These are phyloP conservation scores for Manihot esculenta DNA, from an alignment of 441 rosid species.

Conservation along the genomic window DNA sequence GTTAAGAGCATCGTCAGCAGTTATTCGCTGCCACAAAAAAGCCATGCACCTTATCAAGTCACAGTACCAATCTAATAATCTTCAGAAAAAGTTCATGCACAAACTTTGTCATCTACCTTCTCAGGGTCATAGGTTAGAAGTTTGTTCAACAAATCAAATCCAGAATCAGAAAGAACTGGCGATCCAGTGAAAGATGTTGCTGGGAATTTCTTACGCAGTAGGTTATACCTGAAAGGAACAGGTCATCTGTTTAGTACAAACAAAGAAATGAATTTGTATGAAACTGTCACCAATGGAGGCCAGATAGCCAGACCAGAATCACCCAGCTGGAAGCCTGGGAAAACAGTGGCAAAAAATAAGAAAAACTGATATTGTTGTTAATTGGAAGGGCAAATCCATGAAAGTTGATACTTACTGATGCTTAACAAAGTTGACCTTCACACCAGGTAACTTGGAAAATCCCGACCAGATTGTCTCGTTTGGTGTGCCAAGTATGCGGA, in stretches of 20 bases:
- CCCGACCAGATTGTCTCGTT: constrained; percentile 97
- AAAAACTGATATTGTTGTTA: constrained; percentile 31
- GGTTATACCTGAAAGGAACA: constrained; percentile 87
- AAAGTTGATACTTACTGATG: constrained; percentile 74
- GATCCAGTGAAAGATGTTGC: constrained; percentile 96
- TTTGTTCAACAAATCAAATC: constrained; percentile 91
- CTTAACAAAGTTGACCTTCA: constrained; percentile 95
- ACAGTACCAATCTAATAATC: constrained; percentile 5
- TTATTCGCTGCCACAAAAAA: constrained; percentile 65
- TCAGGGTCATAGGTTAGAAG: constrained; percentile 97
- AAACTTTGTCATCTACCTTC: constrained; percentile 54
- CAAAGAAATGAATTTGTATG: constrained; percentile 33
- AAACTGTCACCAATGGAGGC: constrained; percentile 61
- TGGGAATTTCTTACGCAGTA: constrained; percentile 93
- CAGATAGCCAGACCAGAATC: constrained; percentile 85
- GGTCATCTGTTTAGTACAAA: constrained; percentile 42
- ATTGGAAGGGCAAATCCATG: constrained; percentile 21
- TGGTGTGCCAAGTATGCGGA: constrained; percentile 89
- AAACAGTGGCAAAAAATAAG: constrained; percentile 61
- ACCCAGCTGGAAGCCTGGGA: constrained; percentile 96
- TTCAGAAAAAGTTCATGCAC: background rate
- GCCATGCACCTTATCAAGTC: constrained; percentile 17
- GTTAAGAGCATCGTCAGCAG: constrained; percentile 88
- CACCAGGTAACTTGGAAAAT: constrained; percentile 88
- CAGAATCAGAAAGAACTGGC: constrained; percentile 95